A percentile compares a stretch with the other conserved stretches of the same genome.
phyloP scores from a whole-genome alignment of 805 yeast genomes.

The Saturnispora sanitii region DNA sequence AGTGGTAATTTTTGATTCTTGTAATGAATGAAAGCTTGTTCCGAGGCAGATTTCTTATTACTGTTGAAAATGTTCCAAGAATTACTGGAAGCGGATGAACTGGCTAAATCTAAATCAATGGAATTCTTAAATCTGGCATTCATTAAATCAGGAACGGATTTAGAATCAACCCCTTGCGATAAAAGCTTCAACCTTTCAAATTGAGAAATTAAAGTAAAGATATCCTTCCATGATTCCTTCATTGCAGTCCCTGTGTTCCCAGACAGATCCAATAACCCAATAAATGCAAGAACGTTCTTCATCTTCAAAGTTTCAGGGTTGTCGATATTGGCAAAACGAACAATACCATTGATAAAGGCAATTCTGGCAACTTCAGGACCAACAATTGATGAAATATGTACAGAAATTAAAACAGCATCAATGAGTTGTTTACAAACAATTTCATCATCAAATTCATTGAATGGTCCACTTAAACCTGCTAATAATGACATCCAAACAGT shows the following conservation, averaged over 20 bases:
- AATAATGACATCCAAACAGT: constrained; percentile 94
- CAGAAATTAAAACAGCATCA: constrained; percentile 78
- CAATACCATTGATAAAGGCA: constrained; percentile 82
- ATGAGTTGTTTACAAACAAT: constrained; percentile 60
- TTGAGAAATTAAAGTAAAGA: constrained; percentile 76
- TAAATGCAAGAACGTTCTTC: constrained; percentile 76
- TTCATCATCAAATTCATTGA: constrained; percentile 75
- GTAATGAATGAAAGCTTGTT: constrained; percentile 59
- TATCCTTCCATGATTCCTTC: constrained; percentile 73
- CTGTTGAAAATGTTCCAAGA: constrained; percentile 39
- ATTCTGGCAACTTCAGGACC: constrained; percentile 77
- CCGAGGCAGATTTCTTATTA: constrained; percentile 44
- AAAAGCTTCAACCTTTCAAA: constrained; percentile 83
- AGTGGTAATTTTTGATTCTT: constrained; percentile 59
- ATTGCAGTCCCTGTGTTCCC: constrained; percentile 69
- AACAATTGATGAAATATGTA: constrained; percentile 75
- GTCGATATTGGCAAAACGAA: constrained; percentile 75
- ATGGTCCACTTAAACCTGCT: constrained; percentile 91
- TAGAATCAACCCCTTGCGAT: constrained; percentile 79
- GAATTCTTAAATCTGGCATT: constrained; percentile 60
- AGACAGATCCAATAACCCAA: constrained; percentile 65
- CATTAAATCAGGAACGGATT: constrained; percentile 74
- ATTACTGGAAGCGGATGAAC: constrained; percentile 25
- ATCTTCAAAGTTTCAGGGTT: constrained; percentile 67
- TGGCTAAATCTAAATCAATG: constrained; percentile 13